Percentiles rank a stretch among this genome's conserved stretches.
Evolutionary conservation across 257 asterid species (phyloP).

Genomic region (Nicotiana tabacum): DNA sequence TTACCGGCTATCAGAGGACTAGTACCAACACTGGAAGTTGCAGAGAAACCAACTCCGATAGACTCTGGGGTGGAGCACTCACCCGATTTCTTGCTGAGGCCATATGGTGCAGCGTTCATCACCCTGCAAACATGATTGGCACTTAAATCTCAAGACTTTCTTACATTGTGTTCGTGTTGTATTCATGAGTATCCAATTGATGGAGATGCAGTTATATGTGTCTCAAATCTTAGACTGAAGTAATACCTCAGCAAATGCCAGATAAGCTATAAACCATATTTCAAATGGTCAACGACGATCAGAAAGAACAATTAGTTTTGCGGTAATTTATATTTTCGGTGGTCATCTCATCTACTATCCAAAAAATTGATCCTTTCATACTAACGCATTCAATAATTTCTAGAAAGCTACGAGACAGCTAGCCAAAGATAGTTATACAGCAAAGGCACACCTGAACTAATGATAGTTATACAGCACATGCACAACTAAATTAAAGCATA

Average conservation of each 20-base stretch:
- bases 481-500: not conserved
- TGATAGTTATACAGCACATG: not conserved
- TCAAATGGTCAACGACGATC: too few relatives aligned
- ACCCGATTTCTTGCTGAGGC: constrained; percentile 30
- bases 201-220: not conserved
- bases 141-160: not conserved
- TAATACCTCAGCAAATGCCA: too few relatives aligned
- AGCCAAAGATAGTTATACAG: not conserved
- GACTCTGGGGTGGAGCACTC: constrained; percentile 32
- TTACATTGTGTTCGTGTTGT: not conserved
- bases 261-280: too few relatives aligned
- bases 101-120: constrained; percentile 59
- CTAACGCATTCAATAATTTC: not conserved
- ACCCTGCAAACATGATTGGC: constrained; percentile 32
- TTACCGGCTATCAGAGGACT: constrained; percentile 29
- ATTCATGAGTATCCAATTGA: not conserved
- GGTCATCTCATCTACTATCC: not conserved
- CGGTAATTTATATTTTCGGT: not conserved
- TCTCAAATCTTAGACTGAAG: not conserved
- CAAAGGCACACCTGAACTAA: not conserved
- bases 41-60: constrained; percentile 30
- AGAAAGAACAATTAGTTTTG: not conserved
- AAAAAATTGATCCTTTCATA: not conserved
- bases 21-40: constrained; percentile 42
- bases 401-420: not conserved